Conservation (phyloP, 768 basidiomycete species). For the Chiua virens region DNA sequence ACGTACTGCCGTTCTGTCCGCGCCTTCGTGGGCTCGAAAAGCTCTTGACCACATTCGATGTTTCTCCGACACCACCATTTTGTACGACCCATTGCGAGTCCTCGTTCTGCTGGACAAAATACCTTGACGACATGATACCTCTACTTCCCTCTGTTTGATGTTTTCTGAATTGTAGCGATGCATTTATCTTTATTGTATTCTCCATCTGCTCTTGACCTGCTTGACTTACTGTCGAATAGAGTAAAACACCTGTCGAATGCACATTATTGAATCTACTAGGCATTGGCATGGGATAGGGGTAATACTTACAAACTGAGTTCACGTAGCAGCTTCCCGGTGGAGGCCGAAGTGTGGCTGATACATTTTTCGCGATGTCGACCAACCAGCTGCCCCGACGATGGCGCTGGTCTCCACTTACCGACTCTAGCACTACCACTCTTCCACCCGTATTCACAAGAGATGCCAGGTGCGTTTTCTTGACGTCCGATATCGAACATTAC, state of each 20-base stretch:
- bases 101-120: conserved; percentile 15
- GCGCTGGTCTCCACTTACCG: conserved; percentile 73
- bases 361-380: conserved; percentile 19
- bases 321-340: conserved; percentile 7
- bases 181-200: conserved; percentile 27
- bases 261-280: too few species aligned
- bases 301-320: too few species aligned
- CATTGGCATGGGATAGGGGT: too few species aligned
- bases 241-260: too few species aligned
- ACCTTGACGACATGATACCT: conserved; percentile 27
- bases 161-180: conserved; percentile 20
- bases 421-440: conserved; percentile 59
- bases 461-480: conserved; percentile 58
- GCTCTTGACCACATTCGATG: conserved; percentile 8
- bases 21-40: conserved; percentile 61
- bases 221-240: conserved; percentile 3
- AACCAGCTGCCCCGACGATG: conserved; percentile 21
- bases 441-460: conserved; percentile 86
- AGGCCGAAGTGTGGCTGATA: conserved; percentile 25
- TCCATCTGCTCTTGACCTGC: conserved; percentile 1
- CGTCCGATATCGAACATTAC: conserved; percentile 9
- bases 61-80: background rate
- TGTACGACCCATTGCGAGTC: conserved; percentile 5
- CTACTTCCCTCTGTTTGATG: background rate
- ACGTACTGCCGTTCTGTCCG: conserved; percentile 59